Conservation (phyloP, 768 basidiomycete species). For the Auricularia cornea region DNA sequence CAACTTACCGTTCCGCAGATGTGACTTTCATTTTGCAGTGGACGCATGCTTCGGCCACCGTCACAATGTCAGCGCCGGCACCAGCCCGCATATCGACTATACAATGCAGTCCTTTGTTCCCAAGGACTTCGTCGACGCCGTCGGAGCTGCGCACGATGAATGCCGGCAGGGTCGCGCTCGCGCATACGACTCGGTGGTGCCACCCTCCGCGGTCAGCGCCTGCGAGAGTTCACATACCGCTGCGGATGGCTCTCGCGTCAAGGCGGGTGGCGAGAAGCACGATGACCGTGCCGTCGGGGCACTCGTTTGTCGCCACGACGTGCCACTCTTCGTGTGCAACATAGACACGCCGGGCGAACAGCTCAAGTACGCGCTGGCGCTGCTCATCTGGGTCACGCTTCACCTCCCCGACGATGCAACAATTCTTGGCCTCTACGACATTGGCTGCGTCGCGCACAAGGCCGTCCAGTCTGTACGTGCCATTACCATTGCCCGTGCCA, state of each 20-base stretch:
- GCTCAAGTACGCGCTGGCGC: conserved; percentile 2
- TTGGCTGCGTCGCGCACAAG: neutral
- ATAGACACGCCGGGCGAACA: conserved; percentile 5
- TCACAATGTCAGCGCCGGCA: too few species aligned
- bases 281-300: conserved; percentile 1
- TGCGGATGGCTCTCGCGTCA: neutral
- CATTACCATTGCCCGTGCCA: too few species aligned
- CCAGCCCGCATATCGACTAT: too few species aligned
- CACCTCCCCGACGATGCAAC: neutral
- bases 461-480: neutral
- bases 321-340: conserved; percentile 5
- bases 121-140: too few species aligned
- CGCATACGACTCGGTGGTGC: neutral
- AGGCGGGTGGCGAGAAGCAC: neutral
- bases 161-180: too few species aligned
- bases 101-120: too few species aligned
- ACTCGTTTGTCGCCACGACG: conserved; percentile 1
- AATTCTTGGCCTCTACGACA: neutral
- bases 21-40: too few species aligned
- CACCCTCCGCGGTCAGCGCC: neutral
- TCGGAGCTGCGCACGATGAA: too few species aligned
- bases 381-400: neutral
- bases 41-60: too few species aligned
- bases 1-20: too few species aligned
- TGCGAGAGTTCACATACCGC: neutral